Conservation (phyloP, 2,329 filamentous ascomycete species). For the Epichloe amarillans region DNA sequence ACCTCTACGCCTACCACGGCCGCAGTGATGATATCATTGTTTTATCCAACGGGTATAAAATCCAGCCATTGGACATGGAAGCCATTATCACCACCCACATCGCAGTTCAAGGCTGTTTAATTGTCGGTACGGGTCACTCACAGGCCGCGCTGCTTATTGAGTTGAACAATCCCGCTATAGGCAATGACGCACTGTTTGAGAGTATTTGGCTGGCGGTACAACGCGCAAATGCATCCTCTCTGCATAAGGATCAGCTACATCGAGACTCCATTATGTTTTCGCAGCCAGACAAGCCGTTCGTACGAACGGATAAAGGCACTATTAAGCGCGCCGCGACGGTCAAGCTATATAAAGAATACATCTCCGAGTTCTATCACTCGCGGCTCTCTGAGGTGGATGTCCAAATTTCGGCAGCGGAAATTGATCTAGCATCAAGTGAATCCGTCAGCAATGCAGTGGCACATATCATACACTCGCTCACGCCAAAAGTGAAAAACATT, state of each 20-base stretch:
- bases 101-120: slow-evolving; percentile 14
- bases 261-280: slow-evolving; percentile 28
- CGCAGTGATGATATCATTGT: slow-evolving; percentile 18
- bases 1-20: slow-evolving; percentile 18
- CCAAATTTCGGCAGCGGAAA: slow-evolving; percentile 4
- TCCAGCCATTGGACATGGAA: slow-evolving; percentile 18
- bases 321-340: slow-evolving; percentile 27
- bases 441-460: slow-evolving; percentile 7
- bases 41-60: slow-evolving; percentile 19
- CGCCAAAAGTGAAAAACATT: slow-evolving; percentile 4
- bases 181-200: slow-evolving; percentile 20
- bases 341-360: slow-evolving; percentile 28
- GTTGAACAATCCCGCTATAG: slow-evolving; percentile 10
- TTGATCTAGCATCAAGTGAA: not conserved
- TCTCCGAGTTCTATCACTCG: slow-evolving; percentile 29
- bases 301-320: slow-evolving; percentile 31
- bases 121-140: slow-evolving; percentile 15
- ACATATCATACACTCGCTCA: slow-evolving; percentile 10
- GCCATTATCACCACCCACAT: slow-evolving; percentile 14
- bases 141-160: slow-evolving; percentile 17
- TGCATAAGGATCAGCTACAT: slow-evolving; percentile 27
- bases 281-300: slow-evolving; percentile 27
- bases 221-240: slow-evolving; percentile 25
- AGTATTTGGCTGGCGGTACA: slow-evolving; percentile 31
- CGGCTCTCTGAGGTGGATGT: slow-evolving; percentile 10